Evolutionary conservation across 805 yeast genomes (phyloP).

Genomic region (Wickerhamiella siamensis): DNA sequence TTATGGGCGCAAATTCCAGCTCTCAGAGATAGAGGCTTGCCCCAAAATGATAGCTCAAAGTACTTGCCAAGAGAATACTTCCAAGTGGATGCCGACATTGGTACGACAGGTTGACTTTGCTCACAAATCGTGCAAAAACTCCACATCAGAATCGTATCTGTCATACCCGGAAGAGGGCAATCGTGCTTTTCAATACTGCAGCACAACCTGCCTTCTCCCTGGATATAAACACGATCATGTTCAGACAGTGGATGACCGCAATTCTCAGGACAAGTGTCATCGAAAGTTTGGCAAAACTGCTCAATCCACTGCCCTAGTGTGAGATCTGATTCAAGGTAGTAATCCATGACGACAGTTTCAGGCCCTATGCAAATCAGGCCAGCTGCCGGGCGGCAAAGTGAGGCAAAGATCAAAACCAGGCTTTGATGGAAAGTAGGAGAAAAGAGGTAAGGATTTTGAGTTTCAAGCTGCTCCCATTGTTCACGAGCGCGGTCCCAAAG

Average conservation of each 20-base stretch:
- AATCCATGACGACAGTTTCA: slow-evolving; percentile 66
- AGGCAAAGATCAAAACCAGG: slow-evolving; percentile 48
- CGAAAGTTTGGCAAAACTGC: slow-evolving; percentile 53
- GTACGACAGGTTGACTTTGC: slow-evolving; percentile 56
- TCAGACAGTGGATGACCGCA: slow-evolving; percentile 59
- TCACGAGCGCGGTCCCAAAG: slow-evolving; percentile 31
- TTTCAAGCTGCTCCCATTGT: slow-evolving; percentile 55
- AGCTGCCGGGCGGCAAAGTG: slow-evolving; percentile 47
- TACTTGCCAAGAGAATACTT: slow-evolving; percentile 88
- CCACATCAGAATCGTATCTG: slow-evolving; percentile 74
- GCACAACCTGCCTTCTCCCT: slow-evolving; percentile 72
- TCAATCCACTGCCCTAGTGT: slow-evolving; percentile 84
- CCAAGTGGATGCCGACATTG: slow-evolving; percentile 79
- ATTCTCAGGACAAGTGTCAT: slow-evolving; percentile 58
- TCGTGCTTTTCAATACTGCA: slow-evolving; percentile 52
- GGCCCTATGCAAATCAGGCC: slow-evolving; percentile 94
- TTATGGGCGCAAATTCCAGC: slow-evolving; percentile 69
- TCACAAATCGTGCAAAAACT: slow-evolving; percentile 74
- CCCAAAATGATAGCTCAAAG: slow-evolving; percentile 74
- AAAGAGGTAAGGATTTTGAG: slow-evolving; percentile 40
- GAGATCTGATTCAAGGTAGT: slow-evolving; percentile 79
- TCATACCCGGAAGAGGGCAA: slow-evolving; percentile 42
- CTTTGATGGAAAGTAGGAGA: slow-evolving; percentile 67
- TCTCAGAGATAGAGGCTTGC: slow-evolving; percentile 37
- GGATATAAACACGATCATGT: slow-evolving; percentile 78